Conservation (phyloP, 345 rosid genomes). For the Arabidopsis suecica region DNA sequence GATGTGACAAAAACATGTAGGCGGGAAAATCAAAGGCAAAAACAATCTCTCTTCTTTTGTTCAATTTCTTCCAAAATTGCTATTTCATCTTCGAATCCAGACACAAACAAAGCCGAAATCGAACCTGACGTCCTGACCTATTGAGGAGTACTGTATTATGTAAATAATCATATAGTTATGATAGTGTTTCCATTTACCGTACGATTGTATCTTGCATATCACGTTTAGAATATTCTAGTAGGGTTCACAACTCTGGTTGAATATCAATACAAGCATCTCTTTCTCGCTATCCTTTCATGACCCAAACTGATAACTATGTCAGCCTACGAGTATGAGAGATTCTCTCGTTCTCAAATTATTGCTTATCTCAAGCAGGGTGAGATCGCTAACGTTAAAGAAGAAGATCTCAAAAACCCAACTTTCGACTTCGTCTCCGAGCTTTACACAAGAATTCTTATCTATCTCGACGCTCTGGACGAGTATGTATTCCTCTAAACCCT, state of each 20-base stretch:
- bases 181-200: too few species aligned
- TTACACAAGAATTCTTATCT: constrained; percentile 67
- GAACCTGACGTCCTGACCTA: too few species aligned
- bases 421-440: constrained; percentile 60
- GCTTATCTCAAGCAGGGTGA: constrained; percentile 62
- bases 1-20: neutral
- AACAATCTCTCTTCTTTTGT: neutral
- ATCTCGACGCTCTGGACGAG: constrained; percentile 75
- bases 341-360: constrained; percentile 64
- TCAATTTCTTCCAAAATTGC: neutral
- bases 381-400: constrained; percentile 58
- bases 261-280: too few species aligned
- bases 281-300: neutral
- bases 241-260: too few species aligned
- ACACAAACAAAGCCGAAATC: neutral
- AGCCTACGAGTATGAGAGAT: constrained; percentile 65
- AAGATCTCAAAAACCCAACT: constrained; percentile 58
- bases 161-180: neutral
- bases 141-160: too few species aligned
- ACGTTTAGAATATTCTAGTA: too few species aligned
- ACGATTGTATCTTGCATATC: too few species aligned
- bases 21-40: constrained; percentile 38
- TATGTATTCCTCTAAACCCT: constrained; percentile 24
- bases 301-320: constrained; percentile 58
- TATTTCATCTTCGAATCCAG: neutral